Base-by-base conservation (phyloP, 164 flowering plant species). In the Echeveria elegans region DNA sequence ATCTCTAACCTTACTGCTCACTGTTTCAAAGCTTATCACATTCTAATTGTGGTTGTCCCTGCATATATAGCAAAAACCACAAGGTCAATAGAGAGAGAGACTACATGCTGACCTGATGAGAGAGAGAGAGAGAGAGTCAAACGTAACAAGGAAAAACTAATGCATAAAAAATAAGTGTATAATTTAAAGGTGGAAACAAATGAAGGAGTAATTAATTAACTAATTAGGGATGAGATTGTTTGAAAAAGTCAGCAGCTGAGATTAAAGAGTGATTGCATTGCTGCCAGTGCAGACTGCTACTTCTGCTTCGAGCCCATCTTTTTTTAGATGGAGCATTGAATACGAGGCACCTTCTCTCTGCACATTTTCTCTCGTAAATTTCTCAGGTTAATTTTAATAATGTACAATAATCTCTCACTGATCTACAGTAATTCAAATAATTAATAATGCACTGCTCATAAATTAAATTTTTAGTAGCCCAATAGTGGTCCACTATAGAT, bases 261-360 rank as follows among this genome's bases (percentile, higher is more conserved):
- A 48, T 48, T 48, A 48, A 48, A 18, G 56, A 50, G 56, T 21
- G 24, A 50, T 50, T 50, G 56, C 56, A n/a, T 50, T 50, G 56
- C 28, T 50, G 56, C 56, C 6, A 50, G 56, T 50, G 56, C 56
- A n/a, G 56, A 7, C 56, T 50, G 56, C 56, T 50, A 23, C 56
- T 23, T 50, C 26, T n/a, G 56, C 56, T 50, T 50, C 56, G 56
- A 50, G 56, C 56, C 56, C 56, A 50, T 50, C 56, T 50, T 50
- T 50, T 50, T 23, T n/a, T n/a, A 23, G 26, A 43, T 16, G 47
- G 23, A 8, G 56, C 56, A 50, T 50, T 50, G 56, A 50, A n/a
- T 50, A 50, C 47, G 47, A 43, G 47, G 47, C 47, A 43, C 0
- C 16, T 16, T 43, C 47, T 43, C 19, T 43, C 47, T 43, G 16